phyloP scores from a whole-genome alignment of 805 yeast genomes.

The Zygotorulaspora chibaensis region DNA sequence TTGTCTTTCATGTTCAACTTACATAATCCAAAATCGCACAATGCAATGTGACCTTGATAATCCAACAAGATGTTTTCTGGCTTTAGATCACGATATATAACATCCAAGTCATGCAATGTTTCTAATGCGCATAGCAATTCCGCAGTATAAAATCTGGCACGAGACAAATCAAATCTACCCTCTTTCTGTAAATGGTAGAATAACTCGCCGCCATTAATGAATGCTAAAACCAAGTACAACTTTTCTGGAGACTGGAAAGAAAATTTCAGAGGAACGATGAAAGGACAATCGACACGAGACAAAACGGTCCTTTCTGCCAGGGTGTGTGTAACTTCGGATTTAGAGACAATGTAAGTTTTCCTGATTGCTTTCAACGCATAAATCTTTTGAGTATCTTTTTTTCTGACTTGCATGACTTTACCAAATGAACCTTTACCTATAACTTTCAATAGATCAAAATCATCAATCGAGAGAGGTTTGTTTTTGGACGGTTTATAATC shows the following conservation, averaged over 20 bases:
- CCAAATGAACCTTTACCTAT: constrained; percentile 98
- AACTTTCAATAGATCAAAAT: constrained; percentile 88
- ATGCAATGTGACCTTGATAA: constrained; percentile 95
- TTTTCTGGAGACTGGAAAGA: constrained; percentile 97
- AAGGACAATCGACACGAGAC: constrained; percentile 89
- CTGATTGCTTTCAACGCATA: constrained; percentile 93
- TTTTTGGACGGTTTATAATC: constrained; percentile 66
- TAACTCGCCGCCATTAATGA: constrained; percentile 95
- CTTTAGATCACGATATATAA: constrained; percentile 90
- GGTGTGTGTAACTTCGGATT: constrained; percentile 94
- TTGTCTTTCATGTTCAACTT: constrained; percentile 89
- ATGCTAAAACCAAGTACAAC: constrained; percentile 81
- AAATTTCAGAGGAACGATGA: constrained; percentile 93
- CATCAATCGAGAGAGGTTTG: constrained; percentile 77
- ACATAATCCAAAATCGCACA: constrained; percentile 96
- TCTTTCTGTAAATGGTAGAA: constrained; percentile 91
- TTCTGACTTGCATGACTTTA: constrained; percentile 97
- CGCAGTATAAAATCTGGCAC: constrained; percentile 91
- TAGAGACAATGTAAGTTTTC: constrained; percentile 88
- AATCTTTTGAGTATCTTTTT: constrained; percentile 89
- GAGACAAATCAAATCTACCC: constrained; percentile 80
- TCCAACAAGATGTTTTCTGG: constrained; percentile 94
- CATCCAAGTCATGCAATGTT: constrained; percentile 83
- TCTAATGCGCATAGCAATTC: constrained; percentile 92
- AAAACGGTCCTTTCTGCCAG: constrained; percentile 93